Conservation (phyloP, 2,329 filamentous ascomycete genomes). For the Aspergillus fijiensis region DNA sequence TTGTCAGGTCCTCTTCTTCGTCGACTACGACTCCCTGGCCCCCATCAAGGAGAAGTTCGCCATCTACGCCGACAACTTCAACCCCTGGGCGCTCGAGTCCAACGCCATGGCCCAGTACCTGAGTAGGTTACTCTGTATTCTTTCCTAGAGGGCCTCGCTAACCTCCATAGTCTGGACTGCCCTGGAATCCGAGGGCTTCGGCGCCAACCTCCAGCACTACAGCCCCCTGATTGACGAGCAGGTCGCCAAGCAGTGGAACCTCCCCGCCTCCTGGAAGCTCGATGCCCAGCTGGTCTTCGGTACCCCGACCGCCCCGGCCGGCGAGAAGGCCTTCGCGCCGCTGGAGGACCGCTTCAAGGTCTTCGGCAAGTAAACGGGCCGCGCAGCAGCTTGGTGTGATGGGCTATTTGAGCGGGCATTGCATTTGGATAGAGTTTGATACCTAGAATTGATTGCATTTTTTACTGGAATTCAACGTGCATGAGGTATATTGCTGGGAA, state of each 20-base stretch:
- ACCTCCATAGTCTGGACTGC: slow-evolving; percentile 64
- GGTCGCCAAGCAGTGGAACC: slow-evolving; percentile 65
- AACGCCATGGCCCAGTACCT: slow-evolving; percentile 76
- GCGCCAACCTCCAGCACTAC: slow-evolving; percentile 90
- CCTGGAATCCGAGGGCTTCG: slow-evolving; percentile 77
- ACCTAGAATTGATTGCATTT: too few species aligned
- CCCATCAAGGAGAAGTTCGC: slow-evolving; percentile 62
- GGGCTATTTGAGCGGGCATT: neutral
- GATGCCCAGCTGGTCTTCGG: slow-evolving; percentile 84
- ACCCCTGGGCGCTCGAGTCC: slow-evolving; percentile 70
- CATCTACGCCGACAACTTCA: slow-evolving; percentile 77
- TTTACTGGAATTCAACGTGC: too few species aligned
- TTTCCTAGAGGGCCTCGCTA: neutral
- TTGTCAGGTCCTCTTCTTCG: slow-evolving; percentile 71
- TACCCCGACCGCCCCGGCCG: slow-evolving; percentile 23
- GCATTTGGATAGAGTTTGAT: too few species aligned
- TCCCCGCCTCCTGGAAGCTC: slow-evolving; percentile 72
- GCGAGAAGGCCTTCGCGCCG: slow-evolving; percentile 31
- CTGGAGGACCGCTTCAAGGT: slow-evolving; percentile 37
- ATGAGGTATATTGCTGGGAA: too few species aligned
- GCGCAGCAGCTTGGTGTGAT: neutral
- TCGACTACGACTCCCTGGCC: slow-evolving; percentile 66
- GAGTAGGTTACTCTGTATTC: slow-evolving; percentile 19
- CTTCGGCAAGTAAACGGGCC: slow-evolving; percentile 30
- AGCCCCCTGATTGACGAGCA: slow-evolving; percentile 78